Conservation (phyloP, 495 filamentous ascomycete species). For the Aspergillus baeticus region DNA sequence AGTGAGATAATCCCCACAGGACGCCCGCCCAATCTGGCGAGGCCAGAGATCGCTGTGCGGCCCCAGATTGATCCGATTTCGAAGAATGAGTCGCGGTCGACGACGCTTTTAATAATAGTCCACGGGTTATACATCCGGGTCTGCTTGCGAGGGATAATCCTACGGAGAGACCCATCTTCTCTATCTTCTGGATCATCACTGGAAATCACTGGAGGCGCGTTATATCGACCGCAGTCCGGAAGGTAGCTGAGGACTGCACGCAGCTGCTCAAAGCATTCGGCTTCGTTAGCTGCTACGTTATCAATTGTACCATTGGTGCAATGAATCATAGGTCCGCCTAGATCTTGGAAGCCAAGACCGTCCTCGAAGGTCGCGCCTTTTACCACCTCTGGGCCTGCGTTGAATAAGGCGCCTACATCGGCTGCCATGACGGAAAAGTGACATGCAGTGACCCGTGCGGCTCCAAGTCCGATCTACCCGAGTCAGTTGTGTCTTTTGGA, state of each 20-base stretch:
- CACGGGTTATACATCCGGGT: constrained; percentile 60
- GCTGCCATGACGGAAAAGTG: constrained; percentile 68
- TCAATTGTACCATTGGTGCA: constrained; percentile 67
- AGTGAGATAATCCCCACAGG: constrained; percentile 56
- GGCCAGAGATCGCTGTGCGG: constrained; percentile 56
- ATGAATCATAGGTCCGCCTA: constrained; percentile 58
- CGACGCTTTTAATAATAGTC: constrained; percentile 54
- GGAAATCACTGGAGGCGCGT: constrained; percentile 48
- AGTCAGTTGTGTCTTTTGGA: not conserved
- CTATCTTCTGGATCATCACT: constrained; percentile 48
- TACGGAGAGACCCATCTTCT: constrained; percentile 46
- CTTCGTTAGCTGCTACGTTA: constrained; percentile 59
- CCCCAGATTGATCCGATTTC: constrained; percentile 64
- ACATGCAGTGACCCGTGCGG: constrained; percentile 57
- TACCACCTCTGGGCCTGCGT: constrained; percentile 63
- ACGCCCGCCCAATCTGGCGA: constrained; percentile 54
- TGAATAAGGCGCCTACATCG: constrained; percentile 60
- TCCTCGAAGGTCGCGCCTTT: constrained; percentile 61
- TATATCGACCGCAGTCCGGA: constrained; percentile 50
- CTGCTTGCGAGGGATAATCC: constrained; percentile 55
- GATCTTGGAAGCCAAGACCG: constrained; percentile 52
- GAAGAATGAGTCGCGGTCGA: constrained; percentile 57
- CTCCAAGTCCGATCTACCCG: constrained; percentile 56
- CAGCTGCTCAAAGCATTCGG: constrained; percentile 59
- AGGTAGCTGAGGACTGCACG: constrained; percentile 54